Conservation (phyloP, 139 green algal genomes). For the Chlamydomonas sphaeroides region DNA sequence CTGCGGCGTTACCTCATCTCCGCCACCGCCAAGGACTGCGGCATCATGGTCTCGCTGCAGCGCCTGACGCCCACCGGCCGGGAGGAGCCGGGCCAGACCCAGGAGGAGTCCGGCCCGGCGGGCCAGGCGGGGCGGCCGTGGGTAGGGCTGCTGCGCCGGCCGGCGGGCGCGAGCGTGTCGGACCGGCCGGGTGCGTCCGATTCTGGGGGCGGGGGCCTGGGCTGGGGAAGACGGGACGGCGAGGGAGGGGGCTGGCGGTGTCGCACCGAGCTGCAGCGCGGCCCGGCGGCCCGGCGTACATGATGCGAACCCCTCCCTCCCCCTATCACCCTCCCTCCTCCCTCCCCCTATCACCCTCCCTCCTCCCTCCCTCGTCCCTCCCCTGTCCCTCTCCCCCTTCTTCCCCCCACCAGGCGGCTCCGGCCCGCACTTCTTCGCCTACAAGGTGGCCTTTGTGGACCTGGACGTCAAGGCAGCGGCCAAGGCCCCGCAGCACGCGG, state of each 20-base stretch:
- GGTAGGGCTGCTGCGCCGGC: background rate
- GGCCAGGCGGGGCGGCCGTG: background rate
- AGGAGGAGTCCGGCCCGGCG: background rate
- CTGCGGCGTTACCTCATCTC: constrained; percentile 77
- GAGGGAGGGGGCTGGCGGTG: background rate
- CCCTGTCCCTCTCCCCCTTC: background rate
- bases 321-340: background rate
- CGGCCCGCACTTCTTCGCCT: background rate
- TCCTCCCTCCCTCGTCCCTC: background rate
- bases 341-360: too few species aligned
- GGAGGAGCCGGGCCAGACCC: background rate
- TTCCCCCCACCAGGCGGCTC: too few species aligned
- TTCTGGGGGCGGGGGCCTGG: background rate
- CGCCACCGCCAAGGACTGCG: constrained; percentile 87
- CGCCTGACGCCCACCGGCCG: background rate
- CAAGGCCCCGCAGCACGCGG: constrained; percentile 55
- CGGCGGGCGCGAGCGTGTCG: background rate
- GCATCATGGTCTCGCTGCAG: constrained; percentile 81
- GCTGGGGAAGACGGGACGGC: background rate
- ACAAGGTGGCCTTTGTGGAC: constrained; percentile 74
- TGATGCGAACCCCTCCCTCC: background rate
- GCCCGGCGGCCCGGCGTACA: background rate
- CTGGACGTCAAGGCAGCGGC: constrained; percentile 78
- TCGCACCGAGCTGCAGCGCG: background rate
- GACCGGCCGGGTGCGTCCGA: too few species aligned